Base-by-base conservation (phyloP, 345 rosid species). In the Populus davidiana region DNA sequence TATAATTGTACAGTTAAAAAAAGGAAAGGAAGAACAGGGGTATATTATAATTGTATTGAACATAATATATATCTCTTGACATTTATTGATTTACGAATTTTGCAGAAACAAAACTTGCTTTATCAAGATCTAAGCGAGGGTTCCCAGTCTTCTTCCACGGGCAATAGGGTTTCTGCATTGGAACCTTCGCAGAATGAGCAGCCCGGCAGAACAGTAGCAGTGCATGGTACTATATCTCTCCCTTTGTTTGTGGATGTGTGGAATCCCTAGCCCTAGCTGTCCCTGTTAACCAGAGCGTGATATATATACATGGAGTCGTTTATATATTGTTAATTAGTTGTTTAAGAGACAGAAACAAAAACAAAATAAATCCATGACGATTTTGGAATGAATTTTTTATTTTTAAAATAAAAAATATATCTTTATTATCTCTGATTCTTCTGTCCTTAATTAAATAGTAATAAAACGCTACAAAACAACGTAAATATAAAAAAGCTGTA, bases 51-150 rank as follows among this genome's bases (percentile, higher is more conserved):
- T 52, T 52, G 10, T 20, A 18, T 20, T 52, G 0, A 18, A 5
- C 59, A 52, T 52, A 52, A 17, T 52, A 52, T 52, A 5, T 52
- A 52, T 36, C 20, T 65, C 11, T 13, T 65, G n/a, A 29, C 3
- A 33, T 65, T 2, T 33, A 33, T 67, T 38, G 23, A 21, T 67
- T 38, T 17, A 8, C 23, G 6, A 38, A 36, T 71, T 73, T 73
- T 59, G 49, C 76, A 73, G 76, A 61, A 73, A 49, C 68, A 73
- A 62, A 39, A 39, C 50, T 3, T 62, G 43, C 20, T 6, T 59
- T 61, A 7, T 61, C 54, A 73, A 25, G 68, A 61, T 59, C 27
- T 61, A 61, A 61, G 54, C 10, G 68, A 61, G 29, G 27, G 11
- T 29, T 71, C 43, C 20, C 17, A 0, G 68, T 39, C 76, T 38